Base-by-base conservation (phyloP, 805 yeast genomes). In the Metschnikowia bowlesiae region DNA sequence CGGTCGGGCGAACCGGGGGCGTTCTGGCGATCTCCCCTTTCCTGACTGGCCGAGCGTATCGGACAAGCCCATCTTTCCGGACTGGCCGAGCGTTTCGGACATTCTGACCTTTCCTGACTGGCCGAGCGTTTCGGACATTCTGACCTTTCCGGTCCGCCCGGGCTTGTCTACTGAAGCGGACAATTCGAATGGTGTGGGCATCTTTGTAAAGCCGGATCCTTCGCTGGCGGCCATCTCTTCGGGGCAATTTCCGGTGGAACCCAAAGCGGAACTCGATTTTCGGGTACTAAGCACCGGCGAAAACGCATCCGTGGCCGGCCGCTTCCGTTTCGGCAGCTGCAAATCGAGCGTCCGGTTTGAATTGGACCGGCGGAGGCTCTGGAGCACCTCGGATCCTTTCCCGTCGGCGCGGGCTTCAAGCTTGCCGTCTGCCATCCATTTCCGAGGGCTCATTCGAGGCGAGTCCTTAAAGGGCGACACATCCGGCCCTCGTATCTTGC, bases 281-380 rank as follows among this genome's bases (percentile, higher is more conserved):
- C 61, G 59, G 46, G 44, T 37, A 3, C 11, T 29, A 10, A 56
- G 53, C 28, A 49, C 44, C 39, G 56, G 57, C 16, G 58, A 47
- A 22, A 39, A 39, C 10, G 46, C 40, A 14, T 39, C 49, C 37
- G 47, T 18, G 32, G 52, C 49, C 28, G 35, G 49, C 22, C 58
- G 31, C 38, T 49, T 49, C 6, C 47, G 44, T n/a, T 54, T 48
- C 31, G 54, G 54, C 51, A 46, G 53, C 13, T 30, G 39, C 10
- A 41, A 38, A 8, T 54, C 60, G 16, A 34, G 41, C 8, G 53
- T 44, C 18, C 57, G 49, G 38, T 54, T 39, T 18, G 26, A 10
- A 10, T 42, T 42, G 26, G 38, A 33, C 11, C 18, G n/a, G 13
- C 34, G 45, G 31, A 42, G 45, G 31, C n/a, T 42, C 36, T 42